Base-by-base conservation (phyloP, 2,329 filamentous ascomycete genomes). In the Dothistroma septosporum region DNA sequence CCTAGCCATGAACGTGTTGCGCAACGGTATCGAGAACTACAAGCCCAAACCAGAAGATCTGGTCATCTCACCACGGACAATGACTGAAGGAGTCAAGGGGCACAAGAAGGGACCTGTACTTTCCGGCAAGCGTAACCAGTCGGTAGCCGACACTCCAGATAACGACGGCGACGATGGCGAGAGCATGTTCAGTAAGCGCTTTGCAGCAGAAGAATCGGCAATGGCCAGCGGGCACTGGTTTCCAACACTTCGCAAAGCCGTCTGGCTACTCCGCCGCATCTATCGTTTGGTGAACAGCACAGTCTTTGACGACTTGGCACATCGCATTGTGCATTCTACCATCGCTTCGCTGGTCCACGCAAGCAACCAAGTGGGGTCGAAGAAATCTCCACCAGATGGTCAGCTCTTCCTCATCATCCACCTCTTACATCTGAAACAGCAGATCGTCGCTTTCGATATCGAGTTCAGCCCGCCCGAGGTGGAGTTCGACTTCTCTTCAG, bases 391-490 rank as follows among this genome's bases (percentile, higher is more conserved):
- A 1, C 82, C 87, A 7, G 92, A 97, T 72, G 85, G 89, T 0
- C 90, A 96, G 67, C 83, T 99, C 4, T 99, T 99, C 76, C 87
- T 97, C 71, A 88, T 99, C 69, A 94, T 93, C 69, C 96, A 99
- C 73, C 83, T 99, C 1, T 87, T 99, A 54, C 88, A 97, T 54
- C 84, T 99, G 55, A 97, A 97, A 76, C 95, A 97, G 73, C 91
- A 97, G 73, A 89, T 99, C 55, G 87, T 99, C 28, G 92, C 92
- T 10, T 92, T 99, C 63, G 94, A 99, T 77, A 97, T 99, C 66
- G 92, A 88, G 72, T 88, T 83, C 68, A 83, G 87, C 21, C 83
- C 84, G 1, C 85, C 86, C 4, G 86, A 88, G 63, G 78, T 88
- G 53, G 82, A 82, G 14, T 82, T 88, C 71, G 86, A 88, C 74